These are phyloP conservation scores for Xylariales sp. DNA, from an alignment of 2,329 filamentous ascomycete species.

Conservation along the genomic window DNA sequence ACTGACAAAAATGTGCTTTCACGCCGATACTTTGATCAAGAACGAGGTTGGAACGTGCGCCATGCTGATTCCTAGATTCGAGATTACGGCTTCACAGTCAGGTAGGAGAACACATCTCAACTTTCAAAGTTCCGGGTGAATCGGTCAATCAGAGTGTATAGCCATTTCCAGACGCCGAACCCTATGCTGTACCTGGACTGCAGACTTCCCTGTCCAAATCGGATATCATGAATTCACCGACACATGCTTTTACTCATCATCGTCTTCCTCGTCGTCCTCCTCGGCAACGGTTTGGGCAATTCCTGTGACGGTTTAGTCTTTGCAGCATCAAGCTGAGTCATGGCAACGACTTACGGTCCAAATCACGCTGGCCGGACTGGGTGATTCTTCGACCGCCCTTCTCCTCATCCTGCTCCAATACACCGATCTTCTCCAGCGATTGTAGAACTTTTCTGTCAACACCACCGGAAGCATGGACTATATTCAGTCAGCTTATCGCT, in stretches of 20 bases:
- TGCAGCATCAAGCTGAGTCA: neutral
- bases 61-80: no score
- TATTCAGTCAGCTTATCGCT: no score
- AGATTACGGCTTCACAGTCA: no score
- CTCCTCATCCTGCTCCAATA: slow-evolving; percentile 95
- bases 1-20: no score
- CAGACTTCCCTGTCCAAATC: slow-evolving; percentile 4
- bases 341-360: slow-evolving; percentile 63
- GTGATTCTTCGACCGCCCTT: slow-evolving; percentile 98
- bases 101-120: no score
- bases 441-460: slow-evolving; percentile 98
- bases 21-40: no score
- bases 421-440: slow-evolving; percentile 98
- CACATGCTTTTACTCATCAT: slow-evolving; percentile 54
- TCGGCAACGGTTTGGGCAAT: slow-evolving; percentile 78
- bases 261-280: slow-evolving; percentile 64
- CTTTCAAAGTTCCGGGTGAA: slow-evolving; percentile 7
- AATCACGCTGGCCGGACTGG: slow-evolving; percentile 95
- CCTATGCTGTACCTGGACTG: slow-evolving; percentile 26
- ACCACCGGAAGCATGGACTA: slow-evolving; percentile 87
- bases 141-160: slow-evolving; percentile 12
- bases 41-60: no score
- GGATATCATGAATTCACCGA: slow-evolving; percentile 6
- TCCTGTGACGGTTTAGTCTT: slow-evolving; percentile 32
- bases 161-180: slow-evolving; percentile 29